Evolutionary conservation across 73 alveolate species (phyloP).

Genomic region (Paramecium pentaurelia): DNA sequence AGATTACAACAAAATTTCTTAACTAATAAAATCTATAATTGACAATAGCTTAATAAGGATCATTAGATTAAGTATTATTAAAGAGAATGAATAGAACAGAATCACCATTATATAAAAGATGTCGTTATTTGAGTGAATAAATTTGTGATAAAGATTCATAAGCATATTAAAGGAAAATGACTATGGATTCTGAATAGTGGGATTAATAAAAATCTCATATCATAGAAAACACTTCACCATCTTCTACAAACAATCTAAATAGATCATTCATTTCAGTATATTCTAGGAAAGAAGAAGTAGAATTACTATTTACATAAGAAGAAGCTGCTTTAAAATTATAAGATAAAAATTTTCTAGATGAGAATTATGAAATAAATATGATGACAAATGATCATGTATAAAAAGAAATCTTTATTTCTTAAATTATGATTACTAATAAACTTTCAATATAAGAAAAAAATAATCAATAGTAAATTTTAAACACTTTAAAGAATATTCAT

Average conservation of each 20-base stretch:
- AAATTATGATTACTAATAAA: not conserved
- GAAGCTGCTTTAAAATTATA: not conserved
- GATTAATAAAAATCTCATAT: not conserved
- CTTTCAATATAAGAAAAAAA: not conserved
- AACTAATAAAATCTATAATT: not conserved
- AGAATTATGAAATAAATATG: not conserved
- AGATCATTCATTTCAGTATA: not conserved
- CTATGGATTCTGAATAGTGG: not conserved
- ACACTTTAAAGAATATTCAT: not conserved
- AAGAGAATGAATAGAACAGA: not conserved
- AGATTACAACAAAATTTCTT: not conserved
- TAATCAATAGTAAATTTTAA: not conserved
- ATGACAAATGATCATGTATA: not conserved
- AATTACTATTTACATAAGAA: not conserved
- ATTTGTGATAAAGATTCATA: not conserved
- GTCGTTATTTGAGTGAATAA: not conserved
- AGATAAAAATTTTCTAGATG: not conserved
- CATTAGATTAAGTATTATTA: not conserved
- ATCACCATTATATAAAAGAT: not conserved
- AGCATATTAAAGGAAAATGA: not conserved
- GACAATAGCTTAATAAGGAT: not conserved
- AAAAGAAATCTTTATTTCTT: not conserved
- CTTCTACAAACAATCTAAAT: not conserved
- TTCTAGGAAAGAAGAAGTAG: conserved; percentile 12
- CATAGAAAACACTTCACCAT: not conserved